Evolutionary conservation across 2,329 filamentous ascomycete species (phyloP).

Genomic region (Stachybotrys chartarum): DNA sequence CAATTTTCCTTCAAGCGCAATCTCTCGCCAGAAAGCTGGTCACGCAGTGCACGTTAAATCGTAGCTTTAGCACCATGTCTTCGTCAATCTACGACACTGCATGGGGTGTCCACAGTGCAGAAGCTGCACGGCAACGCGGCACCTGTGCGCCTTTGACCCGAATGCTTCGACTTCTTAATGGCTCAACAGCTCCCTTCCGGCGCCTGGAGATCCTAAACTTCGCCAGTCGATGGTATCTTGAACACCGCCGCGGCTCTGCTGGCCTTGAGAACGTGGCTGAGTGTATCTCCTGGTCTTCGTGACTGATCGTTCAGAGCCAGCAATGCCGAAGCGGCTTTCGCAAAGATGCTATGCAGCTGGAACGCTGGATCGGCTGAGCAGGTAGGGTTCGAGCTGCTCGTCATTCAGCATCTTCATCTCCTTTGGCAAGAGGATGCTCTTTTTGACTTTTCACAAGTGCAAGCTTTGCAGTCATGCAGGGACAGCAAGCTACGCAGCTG

Average conservation of each 20-base stretch:
- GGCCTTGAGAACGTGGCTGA: background rate
- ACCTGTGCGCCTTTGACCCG: background rate
- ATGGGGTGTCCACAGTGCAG: background rate
- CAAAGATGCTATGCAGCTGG: background rate
- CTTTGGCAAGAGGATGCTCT: background rate
- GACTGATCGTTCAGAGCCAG: background rate
- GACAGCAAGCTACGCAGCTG: background rate
- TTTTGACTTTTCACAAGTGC: background rate
- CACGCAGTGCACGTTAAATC: background rate
- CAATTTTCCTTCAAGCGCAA: no score
- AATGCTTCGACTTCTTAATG: background rate
- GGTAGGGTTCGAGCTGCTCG: background rate
- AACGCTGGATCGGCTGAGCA: background rate
- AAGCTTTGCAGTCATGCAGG: no score
- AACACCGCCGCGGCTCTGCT: background rate
- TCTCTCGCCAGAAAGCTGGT: no score
- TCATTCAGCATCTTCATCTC: background rate
- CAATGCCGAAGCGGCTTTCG: background rate
- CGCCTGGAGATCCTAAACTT: background rate
- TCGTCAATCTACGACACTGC: background rate
- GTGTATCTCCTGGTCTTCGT: no score
- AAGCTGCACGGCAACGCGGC: background rate
- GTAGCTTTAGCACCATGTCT: background rate
- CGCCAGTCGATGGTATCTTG: background rate
- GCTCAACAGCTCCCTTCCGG: background rate